These are phyloP conservation scores for Starmerella asiatica DNA, from an alignment of 805 yeast species.

Conservation along the genomic window DNA sequence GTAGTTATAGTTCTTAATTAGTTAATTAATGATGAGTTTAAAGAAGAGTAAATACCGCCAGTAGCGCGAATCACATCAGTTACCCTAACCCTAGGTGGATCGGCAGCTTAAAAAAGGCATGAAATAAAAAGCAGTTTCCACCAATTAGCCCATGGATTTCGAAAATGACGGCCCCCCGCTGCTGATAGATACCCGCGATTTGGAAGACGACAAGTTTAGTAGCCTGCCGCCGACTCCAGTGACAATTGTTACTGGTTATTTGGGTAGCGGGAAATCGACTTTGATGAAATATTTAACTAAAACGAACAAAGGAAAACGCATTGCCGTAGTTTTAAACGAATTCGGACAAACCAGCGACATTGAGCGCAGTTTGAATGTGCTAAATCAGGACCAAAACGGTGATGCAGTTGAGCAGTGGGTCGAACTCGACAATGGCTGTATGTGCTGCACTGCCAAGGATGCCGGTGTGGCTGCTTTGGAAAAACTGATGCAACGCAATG, in stretches of 20 bases:
- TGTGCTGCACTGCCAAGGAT: conserved; percentile 92
- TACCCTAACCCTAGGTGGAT: too few relatives aligned
- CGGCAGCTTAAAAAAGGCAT: too few relatives aligned
- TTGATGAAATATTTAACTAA: conserved; percentile 57
- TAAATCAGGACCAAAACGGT: conserved; percentile 26
- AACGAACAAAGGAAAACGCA: conserved; percentile 48
- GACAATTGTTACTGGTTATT: conserved; percentile 84
- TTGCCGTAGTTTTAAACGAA: conserved; percentile 80
- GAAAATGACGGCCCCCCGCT: conserved; percentile 23
- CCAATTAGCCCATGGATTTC: too few relatives aligned
- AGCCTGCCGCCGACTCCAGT: conserved; percentile 47
- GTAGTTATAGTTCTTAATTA: too few relatives aligned
- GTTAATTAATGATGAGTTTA: too few relatives aligned
- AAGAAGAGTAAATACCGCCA: too few relatives aligned
- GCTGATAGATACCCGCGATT: conserved; percentile 12
- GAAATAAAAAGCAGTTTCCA: too few relatives aligned
- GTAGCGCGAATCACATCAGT: too few relatives aligned
- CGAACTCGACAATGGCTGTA: conserved; percentile 90
- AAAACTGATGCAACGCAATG: conserved; percentile 49
- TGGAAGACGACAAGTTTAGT: not conserved
- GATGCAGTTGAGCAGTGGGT: conserved; percentile 79
- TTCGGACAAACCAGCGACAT: conserved; percentile 84
- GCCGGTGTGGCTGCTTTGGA: conserved; percentile 92
- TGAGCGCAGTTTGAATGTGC: conserved; percentile 69
- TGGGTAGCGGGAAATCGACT: conserved; percentile 88